Percentiles rank a stretch among this genome's conserved stretches.
Conservation (phyloP, 371 early-diverging fungal genomes). For the Coemansia sp. region DNA sequence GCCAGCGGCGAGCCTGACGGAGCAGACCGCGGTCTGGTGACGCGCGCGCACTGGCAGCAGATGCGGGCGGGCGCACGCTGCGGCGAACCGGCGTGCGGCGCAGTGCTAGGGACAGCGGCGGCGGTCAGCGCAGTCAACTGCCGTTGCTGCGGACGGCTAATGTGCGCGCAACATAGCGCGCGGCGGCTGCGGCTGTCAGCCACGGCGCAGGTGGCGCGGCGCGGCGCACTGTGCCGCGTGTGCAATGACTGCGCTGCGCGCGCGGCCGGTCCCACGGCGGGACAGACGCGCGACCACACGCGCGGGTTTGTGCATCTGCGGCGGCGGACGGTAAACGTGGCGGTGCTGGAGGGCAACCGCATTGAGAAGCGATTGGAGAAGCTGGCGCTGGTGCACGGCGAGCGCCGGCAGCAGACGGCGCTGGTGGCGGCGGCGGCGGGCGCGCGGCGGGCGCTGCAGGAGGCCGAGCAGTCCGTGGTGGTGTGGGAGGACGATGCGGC, state of each 20-base stretch:
- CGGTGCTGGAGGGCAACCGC: conserved; percentile 79
- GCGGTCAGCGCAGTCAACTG: conserved; percentile 22
- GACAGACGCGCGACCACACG: conserved; percentile 56
- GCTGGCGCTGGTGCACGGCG: conserved; percentile 50
- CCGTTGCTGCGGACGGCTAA: conserved; percentile 47
- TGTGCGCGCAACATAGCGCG: conserved; percentile 55
- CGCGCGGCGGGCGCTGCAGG: conserved; percentile 9
- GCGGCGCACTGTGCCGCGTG: conserved; percentile 74
- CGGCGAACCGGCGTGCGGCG: conserved; percentile 51
- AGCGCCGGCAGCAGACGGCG: not conserved
- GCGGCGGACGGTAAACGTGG: conserved; percentile 60
- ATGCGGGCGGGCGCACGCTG: conserved; percentile 53
- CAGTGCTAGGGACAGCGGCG: conserved; percentile 9
- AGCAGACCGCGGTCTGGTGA: conserved; percentile 46
- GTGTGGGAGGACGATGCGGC: conserved; percentile 24
- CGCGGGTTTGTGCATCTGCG: conserved; percentile 60
- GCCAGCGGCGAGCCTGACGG: conserved; percentile 39
- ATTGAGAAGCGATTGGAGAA: conserved; percentile 83
- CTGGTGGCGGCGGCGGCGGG: not conserved
- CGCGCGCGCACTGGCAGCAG: conserved; percentile 60
- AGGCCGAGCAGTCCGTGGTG: conserved; percentile 36
- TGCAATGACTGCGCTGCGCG: conserved; percentile 71
- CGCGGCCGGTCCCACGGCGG: conserved; percentile 52
- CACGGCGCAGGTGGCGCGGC: conserved; percentile 65
- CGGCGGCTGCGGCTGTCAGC: conserved; percentile 66